These are phyloP conservation scores for Aethionema arabicum DNA, from an alignment of 345 rosid species.

Conservation along the genomic window DNA sequence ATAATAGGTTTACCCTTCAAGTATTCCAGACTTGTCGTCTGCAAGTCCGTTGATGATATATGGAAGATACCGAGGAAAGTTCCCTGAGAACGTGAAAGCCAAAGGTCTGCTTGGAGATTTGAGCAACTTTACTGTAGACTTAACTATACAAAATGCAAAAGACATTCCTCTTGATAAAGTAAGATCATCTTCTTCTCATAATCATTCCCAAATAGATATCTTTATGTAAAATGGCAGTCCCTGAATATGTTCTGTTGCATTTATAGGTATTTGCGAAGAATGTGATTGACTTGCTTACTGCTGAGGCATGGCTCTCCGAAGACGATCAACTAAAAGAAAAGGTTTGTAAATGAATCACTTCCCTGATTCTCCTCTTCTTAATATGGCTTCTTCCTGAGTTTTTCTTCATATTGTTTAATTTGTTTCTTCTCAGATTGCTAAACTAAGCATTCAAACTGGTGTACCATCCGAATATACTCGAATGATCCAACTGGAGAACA, in stretches of 20 bases:
- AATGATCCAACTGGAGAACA: conserved; percentile 56
- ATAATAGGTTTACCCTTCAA: conserved; percentile 56
- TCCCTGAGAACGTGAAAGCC: conserved; percentile 54
- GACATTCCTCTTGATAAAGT: conserved; percentile 66
- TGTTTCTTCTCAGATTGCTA: conserved; percentile 49
- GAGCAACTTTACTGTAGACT: conserved; percentile 49
- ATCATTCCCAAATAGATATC: conserved; percentile 4
- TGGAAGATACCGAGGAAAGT: conserved; percentile 68
- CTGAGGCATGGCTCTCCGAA: conserved; percentile 83
- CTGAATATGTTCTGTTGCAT: conserved; percentile 9
- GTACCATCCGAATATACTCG: conserved; percentile 69
- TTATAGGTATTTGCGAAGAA: conserved; percentile 67
- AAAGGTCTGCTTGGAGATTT: conserved; percentile 59
- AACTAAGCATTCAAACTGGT: conserved; percentile 60
- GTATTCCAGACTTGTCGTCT: conserved; percentile 66
- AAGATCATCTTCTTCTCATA: conserved; percentile 22
- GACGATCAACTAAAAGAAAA: conserved; percentile 65
- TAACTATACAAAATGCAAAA: conserved; percentile 53
- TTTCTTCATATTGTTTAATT: neutral
- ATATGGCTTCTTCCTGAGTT: conserved; percentile 4
- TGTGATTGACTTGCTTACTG: conserved; percentile 73
- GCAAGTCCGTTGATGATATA: conserved; percentile 49
- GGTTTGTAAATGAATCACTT: conserved; percentile 45
- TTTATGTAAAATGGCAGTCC: conserved; percentile 2
- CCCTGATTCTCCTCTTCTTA: neutral